These are phyloP conservation scores for Stentor coeruleus DNA, from an alignment of 73 alveolate genomes.

Conservation along the genomic window DNA sequence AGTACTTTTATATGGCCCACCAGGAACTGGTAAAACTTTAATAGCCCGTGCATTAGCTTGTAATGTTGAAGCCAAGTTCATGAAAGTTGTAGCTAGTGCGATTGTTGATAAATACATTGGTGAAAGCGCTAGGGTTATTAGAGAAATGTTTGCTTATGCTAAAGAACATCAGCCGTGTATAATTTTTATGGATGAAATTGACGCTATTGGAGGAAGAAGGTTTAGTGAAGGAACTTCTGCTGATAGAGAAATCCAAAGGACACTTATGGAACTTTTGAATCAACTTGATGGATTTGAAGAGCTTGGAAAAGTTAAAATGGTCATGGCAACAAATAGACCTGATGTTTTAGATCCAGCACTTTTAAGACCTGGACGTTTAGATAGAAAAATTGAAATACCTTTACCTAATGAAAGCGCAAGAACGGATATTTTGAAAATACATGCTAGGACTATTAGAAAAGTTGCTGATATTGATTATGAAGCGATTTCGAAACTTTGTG, in stretches of 20 bases:
- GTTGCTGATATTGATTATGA: slow-evolving; percentile 96
- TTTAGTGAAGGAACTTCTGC: slow-evolving; percentile 95
- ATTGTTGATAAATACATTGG: slow-evolving; percentile 99
- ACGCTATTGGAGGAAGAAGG: slow-evolving; percentile 98
- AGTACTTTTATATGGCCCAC: slow-evolving; percentile 99
- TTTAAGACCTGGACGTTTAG: slow-evolving; percentile 99
- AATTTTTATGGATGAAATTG: slow-evolving; percentile 97
- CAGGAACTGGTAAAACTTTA: slow-evolving; percentile 99
- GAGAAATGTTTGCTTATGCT: slow-evolving; percentile 99
- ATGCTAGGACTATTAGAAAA: slow-evolving; percentile 95
- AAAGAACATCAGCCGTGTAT: slow-evolving; percentile 96
- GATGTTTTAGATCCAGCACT: slow-evolving; percentile 99
- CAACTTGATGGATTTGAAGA: slow-evolving; percentile 99
- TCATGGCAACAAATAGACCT: slow-evolving; percentile 99
- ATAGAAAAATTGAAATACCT: slow-evolving; percentile 97
- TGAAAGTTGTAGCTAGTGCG: slow-evolving; percentile 97
- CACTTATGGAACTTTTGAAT: slow-evolving; percentile 97
- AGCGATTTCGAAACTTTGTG: slow-evolving; percentile 85
- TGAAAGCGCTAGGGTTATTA: slow-evolving; percentile 98
- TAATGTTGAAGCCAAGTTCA: slow-evolving; percentile 91
- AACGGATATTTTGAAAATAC: slow-evolving; percentile 93
- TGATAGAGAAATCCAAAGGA: slow-evolving; percentile 99
- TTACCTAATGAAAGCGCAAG: slow-evolving; percentile 96
- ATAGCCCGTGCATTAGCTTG: slow-evolving; percentile 99
- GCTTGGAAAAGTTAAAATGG: slow-evolving; percentile 95